A percentile compares a stretch with the other conserved stretches of the same genome.
These are phyloP conservation scores for Castanospermum australe DNA, from an alignment of 306 rosid genomes.

Conservation along the genomic window DNA sequence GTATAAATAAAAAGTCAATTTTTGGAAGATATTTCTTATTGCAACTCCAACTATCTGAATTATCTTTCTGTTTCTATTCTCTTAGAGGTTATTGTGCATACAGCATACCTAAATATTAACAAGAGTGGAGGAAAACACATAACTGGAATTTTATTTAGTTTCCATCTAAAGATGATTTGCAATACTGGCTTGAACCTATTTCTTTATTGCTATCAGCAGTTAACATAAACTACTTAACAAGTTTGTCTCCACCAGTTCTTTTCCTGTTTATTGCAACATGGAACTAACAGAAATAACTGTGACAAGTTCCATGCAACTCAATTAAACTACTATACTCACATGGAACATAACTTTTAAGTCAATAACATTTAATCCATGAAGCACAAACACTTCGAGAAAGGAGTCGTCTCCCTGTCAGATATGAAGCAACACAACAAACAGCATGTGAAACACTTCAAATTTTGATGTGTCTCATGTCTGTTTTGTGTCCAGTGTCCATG, in stretches of 20 bases:
- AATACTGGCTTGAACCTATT: neutral
- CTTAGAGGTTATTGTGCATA: neutral
- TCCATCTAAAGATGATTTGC: neutral
- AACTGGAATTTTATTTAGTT: neutral
- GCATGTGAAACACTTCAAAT: neutral
- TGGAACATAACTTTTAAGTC: neutral
- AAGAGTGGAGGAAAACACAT: neutral
- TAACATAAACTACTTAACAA: neutral
- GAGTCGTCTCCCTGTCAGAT: neutral
- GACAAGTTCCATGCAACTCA: neutral
- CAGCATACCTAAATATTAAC: neutral
- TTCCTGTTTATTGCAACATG: neutral
- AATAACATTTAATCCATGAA: neutral
- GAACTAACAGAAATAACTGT: neutral
- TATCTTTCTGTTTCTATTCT: neutral
- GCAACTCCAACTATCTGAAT: slow-evolving; percentile 3
- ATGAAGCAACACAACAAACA: neutral
- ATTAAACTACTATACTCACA: neutral
- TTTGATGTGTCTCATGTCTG: too few relatives aligned
- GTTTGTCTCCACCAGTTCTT: neutral
- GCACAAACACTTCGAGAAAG: neutral
- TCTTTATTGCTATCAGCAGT: neutral
- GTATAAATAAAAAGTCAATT: neutral
- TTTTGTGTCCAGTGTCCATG: neutral
- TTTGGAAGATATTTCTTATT: neutral